phyloP scores from a whole-genome alignment of 257 asterid genomes.

The Solanum virginianum region DNA sequence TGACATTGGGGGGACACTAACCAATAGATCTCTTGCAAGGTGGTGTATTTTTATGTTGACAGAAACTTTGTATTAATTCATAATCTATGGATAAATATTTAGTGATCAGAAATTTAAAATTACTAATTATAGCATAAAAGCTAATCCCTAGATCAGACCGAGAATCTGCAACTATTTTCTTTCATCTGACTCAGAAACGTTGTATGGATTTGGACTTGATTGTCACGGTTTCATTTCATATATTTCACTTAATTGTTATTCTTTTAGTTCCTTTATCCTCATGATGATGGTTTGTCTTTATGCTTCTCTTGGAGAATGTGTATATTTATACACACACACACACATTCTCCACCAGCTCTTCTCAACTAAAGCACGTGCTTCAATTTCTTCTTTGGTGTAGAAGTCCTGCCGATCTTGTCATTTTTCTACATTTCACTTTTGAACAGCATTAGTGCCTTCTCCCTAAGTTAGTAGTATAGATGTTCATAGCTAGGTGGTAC shows the following conservation, averaged over 20 bases:
- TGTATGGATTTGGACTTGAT: background rate
- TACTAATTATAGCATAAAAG: background rate
- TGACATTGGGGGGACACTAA: background rate
- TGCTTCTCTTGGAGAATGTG: background rate
- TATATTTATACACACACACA: background rate
- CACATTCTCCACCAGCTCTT: background rate
- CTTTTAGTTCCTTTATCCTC: background rate
- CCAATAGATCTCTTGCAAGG: background rate
- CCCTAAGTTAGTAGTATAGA: background rate
- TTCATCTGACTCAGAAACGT: background rate
- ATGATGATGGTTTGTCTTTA: background rate
- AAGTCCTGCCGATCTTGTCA: background rate
- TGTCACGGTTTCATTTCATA: background rate
- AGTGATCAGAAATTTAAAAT: background rate
- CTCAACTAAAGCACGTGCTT: background rate
- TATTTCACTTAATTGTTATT: background rate
- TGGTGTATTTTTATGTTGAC: background rate
- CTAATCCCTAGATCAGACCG: background rate
- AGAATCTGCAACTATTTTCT: background rate
- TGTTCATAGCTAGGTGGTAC: background rate
- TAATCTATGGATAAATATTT: background rate
- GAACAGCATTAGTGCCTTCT: background rate
- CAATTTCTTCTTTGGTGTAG: background rate
- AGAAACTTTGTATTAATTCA: background rate
- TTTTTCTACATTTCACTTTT: background rate